A percentile compares a stretch with the other conserved stretches of the same genome.
phyloP scores from a whole-genome alignment of 768 basidiomycete species.

The Podaxis sp. region DNA sequence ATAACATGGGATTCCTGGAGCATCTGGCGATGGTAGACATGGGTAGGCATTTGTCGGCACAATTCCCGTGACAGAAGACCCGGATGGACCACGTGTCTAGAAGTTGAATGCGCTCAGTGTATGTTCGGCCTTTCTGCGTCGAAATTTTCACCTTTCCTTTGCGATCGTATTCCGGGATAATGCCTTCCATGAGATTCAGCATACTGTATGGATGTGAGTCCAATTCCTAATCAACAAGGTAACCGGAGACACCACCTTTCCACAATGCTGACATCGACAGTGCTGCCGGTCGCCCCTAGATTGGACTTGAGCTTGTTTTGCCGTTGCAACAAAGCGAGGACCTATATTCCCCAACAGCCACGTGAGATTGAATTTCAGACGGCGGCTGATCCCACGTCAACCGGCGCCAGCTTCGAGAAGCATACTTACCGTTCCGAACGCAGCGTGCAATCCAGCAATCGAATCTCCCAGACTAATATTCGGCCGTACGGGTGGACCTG shows the following conservation, averaged over 20 bases:
- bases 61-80: conserved; percentile 73
- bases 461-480: conserved; percentile 76
- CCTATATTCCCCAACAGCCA: conserved; percentile 33
- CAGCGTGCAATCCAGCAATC: conserved; percentile 69
- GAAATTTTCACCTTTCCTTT: conserved; percentile 54
- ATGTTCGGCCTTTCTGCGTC: background rate
- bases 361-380: background rate
- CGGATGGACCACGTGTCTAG: conserved; percentile 69
- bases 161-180: conserved; percentile 74
- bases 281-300: conserved; percentile 40
- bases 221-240: background rate
- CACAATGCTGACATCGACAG: conserved; percentile 75
- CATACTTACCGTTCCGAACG: conserved; percentile 62
- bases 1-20: conserved; percentile 45
- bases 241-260: conserved; percentile 47
- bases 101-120: background rate
- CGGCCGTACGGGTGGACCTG: conserved; percentile 65
- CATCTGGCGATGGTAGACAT: conserved; percentile 46
- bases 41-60: conserved; percentile 78
- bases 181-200: conserved; percentile 77
- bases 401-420: background rate
- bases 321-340: conserved; percentile 54
- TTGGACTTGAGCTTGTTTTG: conserved; percentile 34
- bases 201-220: conserved; percentile 41
- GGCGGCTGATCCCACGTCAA: background rate